A percentile compares a stretch with the other conserved stretches of the same genome.
Evolutionary conservation across 2,329 filamentous ascomycete species (phyloP).

Genomic region (Scedosporium dehoogii): DNA sequence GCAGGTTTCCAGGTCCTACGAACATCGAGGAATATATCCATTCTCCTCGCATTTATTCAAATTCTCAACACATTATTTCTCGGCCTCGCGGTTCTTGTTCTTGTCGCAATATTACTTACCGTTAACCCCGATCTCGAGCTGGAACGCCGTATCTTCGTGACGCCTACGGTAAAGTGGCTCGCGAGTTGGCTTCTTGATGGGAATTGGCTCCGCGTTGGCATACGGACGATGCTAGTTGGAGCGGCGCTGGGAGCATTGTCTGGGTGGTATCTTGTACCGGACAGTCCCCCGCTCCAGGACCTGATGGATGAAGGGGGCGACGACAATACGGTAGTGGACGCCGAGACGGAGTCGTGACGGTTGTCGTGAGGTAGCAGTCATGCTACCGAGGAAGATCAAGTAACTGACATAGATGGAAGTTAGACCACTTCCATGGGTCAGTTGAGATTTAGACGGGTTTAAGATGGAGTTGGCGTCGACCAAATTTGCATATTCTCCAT

Average conservation of each 20-base stretch:
- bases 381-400: too few species aligned
- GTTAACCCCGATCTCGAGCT: background rate
- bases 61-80: background rate
- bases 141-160: background rate
- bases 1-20: background rate
- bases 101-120: background rate
- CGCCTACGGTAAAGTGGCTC: background rate
- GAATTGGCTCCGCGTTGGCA: background rate
- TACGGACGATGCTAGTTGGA: background rate
- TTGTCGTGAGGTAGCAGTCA: too few species aligned
- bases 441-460: too few species aligned
- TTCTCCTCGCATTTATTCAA: background rate
- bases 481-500: too few species aligned
- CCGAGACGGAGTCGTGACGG: too few species aligned
- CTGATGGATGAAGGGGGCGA: too few species aligned
- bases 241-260: background rate
- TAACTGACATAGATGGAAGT: too few species aligned
- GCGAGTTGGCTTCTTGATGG: background rate
- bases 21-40: background rate
- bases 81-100: background rate
- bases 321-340: too few species aligned
- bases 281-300: background rate
- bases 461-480: too few species aligned
- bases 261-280: slow-evolving; percentile 6
- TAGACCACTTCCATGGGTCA: too few species aligned